Evolutionary conservation across 352 stramenopile species (phyloP), one percentile per base, ranked within the genome.

Genomic region (Pythium sp.): DNA sequence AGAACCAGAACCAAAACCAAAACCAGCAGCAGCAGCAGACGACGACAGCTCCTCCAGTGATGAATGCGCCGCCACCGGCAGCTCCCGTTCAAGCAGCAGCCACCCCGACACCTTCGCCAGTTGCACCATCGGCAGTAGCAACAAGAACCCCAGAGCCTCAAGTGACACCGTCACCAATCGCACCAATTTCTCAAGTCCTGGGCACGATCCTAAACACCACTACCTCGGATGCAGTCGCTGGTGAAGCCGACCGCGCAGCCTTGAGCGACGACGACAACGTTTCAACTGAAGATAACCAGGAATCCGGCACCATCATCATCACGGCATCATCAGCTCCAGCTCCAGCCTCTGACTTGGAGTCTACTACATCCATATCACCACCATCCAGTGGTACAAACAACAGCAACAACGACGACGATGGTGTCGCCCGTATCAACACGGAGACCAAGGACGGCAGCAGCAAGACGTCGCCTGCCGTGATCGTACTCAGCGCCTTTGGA

Each of bases 401-500:
- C 62, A 49, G 5, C 28, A 32, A 58, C 57, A 51, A 24, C 55
- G 15, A 73, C 55, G 55, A 15, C 9, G 32, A 30, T 68, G 3
- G 49, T 60, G 6, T 38, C 32, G 15, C 67, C 55, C 14, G 56
- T 41, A 49, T 69, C 38, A 74, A 70, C 20, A 63, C 56, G 3
- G 55, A 69, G 20, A 36, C 56, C 5, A 65, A 62, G 28, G 56
- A 43, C 36, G 41, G 26, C 6, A 22, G 5, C 41, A 41, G 66
- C 46, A 32, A 56, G 46, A 81, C 75, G 5, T 78, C 67, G 20
- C 72, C 75, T 7, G 70, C 69, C 22, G 54, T 82, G 22, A 41
- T 82, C 14, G 60, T 70, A 5, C 70, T 82, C 20, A 65, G 68
- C 2, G 65, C 67, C 24, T 46, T 78, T 22, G 75, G 70, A 0